Evolutionary conservation across 148 eudicot genomes (phyloP).

Genomic region (Rhododendron mucronatum): DNA sequence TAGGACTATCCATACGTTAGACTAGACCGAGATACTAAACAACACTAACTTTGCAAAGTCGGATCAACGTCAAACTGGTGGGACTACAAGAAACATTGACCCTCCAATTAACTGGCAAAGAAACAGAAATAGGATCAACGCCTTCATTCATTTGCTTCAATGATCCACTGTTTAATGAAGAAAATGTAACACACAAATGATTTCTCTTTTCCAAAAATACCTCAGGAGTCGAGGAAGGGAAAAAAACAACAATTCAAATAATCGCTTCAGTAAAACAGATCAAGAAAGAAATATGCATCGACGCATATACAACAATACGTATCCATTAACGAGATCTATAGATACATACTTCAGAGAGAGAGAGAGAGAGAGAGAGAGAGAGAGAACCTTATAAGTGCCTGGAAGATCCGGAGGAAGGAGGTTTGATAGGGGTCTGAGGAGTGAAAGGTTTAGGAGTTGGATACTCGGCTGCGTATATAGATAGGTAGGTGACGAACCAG

Average conservation of each 20-base stretch:
- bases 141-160: not conserved
- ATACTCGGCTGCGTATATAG: not conserved
- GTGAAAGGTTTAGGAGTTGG: not conserved
- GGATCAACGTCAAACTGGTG: not conserved
- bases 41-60: not conserved
- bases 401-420: not conserved
- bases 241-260: not conserved
- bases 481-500: not conserved
- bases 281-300: not conserved
- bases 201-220: not conserved
- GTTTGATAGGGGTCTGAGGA: not conserved
- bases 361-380: not conserved
- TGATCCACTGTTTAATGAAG: not conserved
- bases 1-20: not conserved
- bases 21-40: not conserved
- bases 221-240: not conserved
- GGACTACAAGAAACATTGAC: not conserved
- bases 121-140: not conserved
- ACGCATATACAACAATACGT: not conserved
- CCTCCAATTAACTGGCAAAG: not conserved
- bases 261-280: not conserved
- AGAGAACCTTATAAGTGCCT: not conserved
- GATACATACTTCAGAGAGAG: not conserved
- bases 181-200: not conserved
- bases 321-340: not conserved